Conservation (phyloP, 768 basidiomycete genomes). For the Sutorius australiensis region DNA sequence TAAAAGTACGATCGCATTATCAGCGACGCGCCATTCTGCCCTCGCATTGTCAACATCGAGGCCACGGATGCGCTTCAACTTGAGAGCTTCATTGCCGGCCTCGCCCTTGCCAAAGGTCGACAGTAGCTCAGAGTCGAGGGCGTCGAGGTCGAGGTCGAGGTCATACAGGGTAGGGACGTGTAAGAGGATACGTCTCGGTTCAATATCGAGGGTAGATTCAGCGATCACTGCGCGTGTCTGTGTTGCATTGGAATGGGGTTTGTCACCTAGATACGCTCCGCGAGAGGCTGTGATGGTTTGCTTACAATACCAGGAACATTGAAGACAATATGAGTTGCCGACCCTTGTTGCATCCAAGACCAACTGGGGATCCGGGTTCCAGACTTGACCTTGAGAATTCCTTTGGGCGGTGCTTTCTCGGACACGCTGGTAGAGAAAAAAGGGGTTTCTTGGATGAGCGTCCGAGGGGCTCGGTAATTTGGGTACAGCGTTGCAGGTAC, state of each 20-base stretch:
- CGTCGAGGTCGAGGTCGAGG: constrained; percentile 57
- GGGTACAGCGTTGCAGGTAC: constrained; percentile 46
- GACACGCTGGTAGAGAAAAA: constrained; percentile 40
- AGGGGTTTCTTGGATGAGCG: constrained; percentile 32
- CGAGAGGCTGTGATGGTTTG: constrained; percentile 11
- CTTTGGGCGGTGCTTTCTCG: constrained; percentile 31
- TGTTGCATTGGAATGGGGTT: background rate
- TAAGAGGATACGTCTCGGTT: constrained; percentile 55
- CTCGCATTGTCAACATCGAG: constrained; percentile 59
- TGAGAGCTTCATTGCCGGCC: constrained; percentile 33
- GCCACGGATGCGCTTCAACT: constrained; percentile 53
- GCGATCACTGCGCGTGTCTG: constrained; percentile 48
- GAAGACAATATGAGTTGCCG: constrained; percentile 46
- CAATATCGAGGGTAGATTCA: constrained; percentile 59
- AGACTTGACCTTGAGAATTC: constrained; percentile 39
- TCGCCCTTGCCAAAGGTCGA: constrained; percentile 15
- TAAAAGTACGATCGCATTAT: constrained; percentile 45
- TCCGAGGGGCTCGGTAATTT: constrained; percentile 8
- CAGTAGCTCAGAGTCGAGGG: constrained; percentile 53
- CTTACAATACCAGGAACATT: constrained; percentile 57
- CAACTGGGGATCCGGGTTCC: constrained; percentile 39
- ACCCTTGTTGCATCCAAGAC: constrained; percentile 47
- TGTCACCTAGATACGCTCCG: constrained; percentile 7
- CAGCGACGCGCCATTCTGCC: constrained; percentile 66
- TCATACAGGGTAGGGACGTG: constrained; percentile 43